Base-by-base conservation (phyloP, 2,329 filamentous ascomycete species). In the Aulographum hederae region DNA sequence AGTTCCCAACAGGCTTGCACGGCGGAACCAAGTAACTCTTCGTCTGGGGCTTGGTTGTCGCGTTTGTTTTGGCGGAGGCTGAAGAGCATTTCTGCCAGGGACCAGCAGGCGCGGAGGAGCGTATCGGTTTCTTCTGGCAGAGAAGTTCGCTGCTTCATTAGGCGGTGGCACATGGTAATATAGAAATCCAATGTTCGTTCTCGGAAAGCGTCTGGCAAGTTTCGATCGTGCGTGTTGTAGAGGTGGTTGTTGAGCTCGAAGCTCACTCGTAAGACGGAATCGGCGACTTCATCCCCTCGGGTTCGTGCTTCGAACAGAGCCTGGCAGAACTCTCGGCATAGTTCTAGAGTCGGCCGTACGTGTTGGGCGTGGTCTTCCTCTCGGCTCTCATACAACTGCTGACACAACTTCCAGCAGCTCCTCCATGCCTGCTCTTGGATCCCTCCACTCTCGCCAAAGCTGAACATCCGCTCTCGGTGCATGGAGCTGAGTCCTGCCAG, bases 161-260 rank as follows among this genome's bases (percentile, higher is more conserved):
- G 57, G 25, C 86, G 73, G 51, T 94, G 86, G 46, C 86, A 94
- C 3, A 95, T 54, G 0, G 86, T 92, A 41, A 93, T 78, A 46
- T 94, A 94, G 44, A 94, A 94, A 45, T 94, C 86, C 34, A 95
- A 54, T 0, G 86, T 94, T 36, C 85, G 66, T 52, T 94, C 85
- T 32, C 78, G 70, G 48, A 95, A 94, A 1, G 77, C 72, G 44
- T 91, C 80, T 0, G 85, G 86, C 3, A 94, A 60, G 33, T 69
- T 75, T 19, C 78, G 71, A 48, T 92, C 82, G 45, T 93, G 82
- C 1, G 82, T 85, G 47, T 86, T 93, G 57, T 86, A 94, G 2
- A 95, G 64, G 51, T 95, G 85, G 44, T 92, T 94, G 55, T 91
- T 93, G 16, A 94, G 63, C 55, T 94, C 86, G 48, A 93, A 93